Conservation (phyloP, 441 rosid species). For the Melastoma candidum region DNA sequence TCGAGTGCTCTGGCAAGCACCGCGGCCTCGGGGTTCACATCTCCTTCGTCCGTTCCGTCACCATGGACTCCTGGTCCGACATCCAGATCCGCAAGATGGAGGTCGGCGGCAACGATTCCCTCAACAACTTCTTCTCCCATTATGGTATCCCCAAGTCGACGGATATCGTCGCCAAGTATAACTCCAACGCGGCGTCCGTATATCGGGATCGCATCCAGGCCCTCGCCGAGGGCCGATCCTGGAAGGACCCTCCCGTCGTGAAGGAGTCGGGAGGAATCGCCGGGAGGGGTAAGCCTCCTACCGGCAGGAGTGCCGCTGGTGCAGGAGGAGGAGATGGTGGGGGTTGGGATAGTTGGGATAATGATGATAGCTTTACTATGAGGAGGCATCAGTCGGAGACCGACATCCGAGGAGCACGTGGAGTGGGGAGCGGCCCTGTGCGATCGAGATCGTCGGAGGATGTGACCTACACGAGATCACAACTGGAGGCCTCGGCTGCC, state of each 20-base stretch:
- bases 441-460: slow-evolving; percentile 79
- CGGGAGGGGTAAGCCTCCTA: slow-evolving; percentile 55
- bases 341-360: slow-evolving; percentile 92
- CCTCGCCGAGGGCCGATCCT: slow-evolving; percentile 66
- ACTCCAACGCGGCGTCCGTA: slow-evolving; percentile 30
- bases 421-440: slow-evolving; percentile 29
- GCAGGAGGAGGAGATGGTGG: slow-evolving; percentile 25
- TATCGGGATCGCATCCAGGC: slow-evolving; percentile 85
- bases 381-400: slow-evolving; percentile 72
- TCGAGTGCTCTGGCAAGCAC: slow-evolving; percentile 97
- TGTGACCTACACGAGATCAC: slow-evolving; percentile 44
- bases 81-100: slow-evolving; percentile 99
- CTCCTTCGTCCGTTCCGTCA: slow-evolving; percentile 96
- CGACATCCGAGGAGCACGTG: slow-evolving; percentile 46
- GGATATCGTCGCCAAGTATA: slow-evolving; percentile 45
- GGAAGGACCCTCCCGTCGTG: slow-evolving; percentile 79
- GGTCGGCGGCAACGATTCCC: slow-evolving; percentile 75
- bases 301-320: slow-evolving; percentile 25
- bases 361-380: slow-evolving; percentile 52
- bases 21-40: slow-evolving; percentile 99
- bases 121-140: slow-evolving; percentile 57
- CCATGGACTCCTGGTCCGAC: slow-evolving; percentile 99
- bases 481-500: slow-evolving; percentile 83
- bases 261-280: slow-evolving; percentile 36
- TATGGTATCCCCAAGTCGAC: slow-evolving; percentile 74